Evolutionary conservation across 805 yeast genomes (phyloP).

Genomic region (Nakazawaea laoshanensis): DNA sequence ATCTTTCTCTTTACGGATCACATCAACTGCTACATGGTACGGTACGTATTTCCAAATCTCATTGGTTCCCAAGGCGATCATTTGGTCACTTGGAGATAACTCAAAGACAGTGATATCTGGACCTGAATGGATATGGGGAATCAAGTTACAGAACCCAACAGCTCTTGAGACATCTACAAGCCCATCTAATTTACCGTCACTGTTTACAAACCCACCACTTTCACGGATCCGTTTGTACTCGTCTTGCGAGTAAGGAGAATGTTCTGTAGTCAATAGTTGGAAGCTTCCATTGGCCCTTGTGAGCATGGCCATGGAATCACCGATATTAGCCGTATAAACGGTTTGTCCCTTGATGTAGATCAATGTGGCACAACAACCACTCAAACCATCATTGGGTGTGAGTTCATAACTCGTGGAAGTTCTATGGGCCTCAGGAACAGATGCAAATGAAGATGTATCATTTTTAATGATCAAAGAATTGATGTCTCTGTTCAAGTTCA

Average conservation of each 20-base stretch:
- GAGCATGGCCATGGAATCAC: slow-evolving; percentile 79
- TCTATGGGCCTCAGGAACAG: slow-evolving; percentile 40
- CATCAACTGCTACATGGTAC: slow-evolving; percentile 82
- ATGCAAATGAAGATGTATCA: slow-evolving; percentile 29
- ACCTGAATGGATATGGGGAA: slow-evolving; percentile 84
- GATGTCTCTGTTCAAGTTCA: slow-evolving; percentile 73
- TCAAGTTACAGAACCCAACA: slow-evolving; percentile 77
- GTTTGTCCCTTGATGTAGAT: slow-evolving; percentile 65
- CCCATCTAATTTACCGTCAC: slow-evolving; percentile 80
- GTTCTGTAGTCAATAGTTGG: slow-evolving; percentile 62
- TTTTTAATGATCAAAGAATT: slow-evolving; percentile 48
- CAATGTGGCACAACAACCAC: slow-evolving; percentile 83
- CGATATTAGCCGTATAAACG: slow-evolving; percentile 79
- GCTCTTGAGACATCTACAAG: slow-evolving; percentile 80
- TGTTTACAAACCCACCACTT: slow-evolving; percentile 85
- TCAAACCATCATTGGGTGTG: slow-evolving; percentile 55
- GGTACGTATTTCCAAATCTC: slow-evolving; percentile 82
- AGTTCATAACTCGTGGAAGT: slow-evolving; percentile 43
- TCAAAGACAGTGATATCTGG: slow-evolving; percentile 66
- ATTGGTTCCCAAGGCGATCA: slow-evolving; percentile 75
- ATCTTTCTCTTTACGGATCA: slow-evolving; percentile 70
- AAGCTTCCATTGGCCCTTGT: slow-evolving; percentile 79
- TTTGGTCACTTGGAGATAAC: slow-evolving; percentile 66
- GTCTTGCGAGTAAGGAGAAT: slow-evolving; percentile 70
- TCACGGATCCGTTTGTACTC: slow-evolving; percentile 85